Percentiles rank a stretch among this genome's conserved stretches.
These are phyloP conservation scores for Pythium graminicola DNA, from an alignment of 352 stramenopile species.

Conservation along the genomic window DNA sequence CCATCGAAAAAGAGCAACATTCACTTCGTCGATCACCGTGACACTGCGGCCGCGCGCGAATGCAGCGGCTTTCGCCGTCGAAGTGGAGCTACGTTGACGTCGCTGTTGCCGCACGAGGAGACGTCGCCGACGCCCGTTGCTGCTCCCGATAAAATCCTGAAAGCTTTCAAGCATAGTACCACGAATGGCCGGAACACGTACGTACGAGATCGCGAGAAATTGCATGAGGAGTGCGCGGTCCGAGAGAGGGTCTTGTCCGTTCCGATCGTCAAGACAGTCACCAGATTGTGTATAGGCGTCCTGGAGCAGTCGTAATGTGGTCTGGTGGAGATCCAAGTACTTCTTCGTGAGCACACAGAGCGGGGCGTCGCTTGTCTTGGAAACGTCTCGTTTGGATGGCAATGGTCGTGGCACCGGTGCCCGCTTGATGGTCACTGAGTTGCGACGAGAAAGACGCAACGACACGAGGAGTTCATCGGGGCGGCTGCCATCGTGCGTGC, in stretches of 20 bases:
- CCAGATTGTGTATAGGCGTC: slow-evolving; percentile 28
- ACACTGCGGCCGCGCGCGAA: slow-evolving; percentile 22
- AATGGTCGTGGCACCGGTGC: slow-evolving; percentile 9
- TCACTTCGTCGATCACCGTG: slow-evolving; percentile 39
- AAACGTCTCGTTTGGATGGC: slow-evolving; percentile 19
- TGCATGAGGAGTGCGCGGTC: slow-evolving; percentile 30
- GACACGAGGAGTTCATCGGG: slow-evolving; percentile 10
- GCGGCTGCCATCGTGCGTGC: slow-evolving; percentile 11
- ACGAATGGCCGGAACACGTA: slow-evolving; percentile 47
- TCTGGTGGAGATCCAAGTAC: slow-evolving; percentile 57
- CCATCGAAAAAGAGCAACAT: slow-evolving; percentile 53
- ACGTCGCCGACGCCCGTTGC: slow-evolving; percentile 4
- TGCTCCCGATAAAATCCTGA: slow-evolving; percentile 24
- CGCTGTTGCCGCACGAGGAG: slow-evolving; percentile 9
- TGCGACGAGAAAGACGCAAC: slow-evolving; percentile 23
- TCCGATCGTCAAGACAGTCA: slow-evolving; percentile 17
- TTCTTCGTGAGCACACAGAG: slow-evolving; percentile 46
- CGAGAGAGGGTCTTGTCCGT: slow-evolving; percentile 3
- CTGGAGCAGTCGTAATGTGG: slow-evolving; percentile 43
- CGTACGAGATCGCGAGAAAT: slow-evolving; percentile 43
- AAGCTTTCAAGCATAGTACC: slow-evolving; percentile 44
- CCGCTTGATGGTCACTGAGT: slow-evolving; percentile 18
- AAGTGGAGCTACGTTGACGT: neutral
- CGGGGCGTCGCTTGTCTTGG: slow-evolving; percentile 17
- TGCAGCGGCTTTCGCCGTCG: neutral